Base-by-base conservation (phyloP, 1,284 basidiomycete species). In the Austropuccinia psidii region DNA sequence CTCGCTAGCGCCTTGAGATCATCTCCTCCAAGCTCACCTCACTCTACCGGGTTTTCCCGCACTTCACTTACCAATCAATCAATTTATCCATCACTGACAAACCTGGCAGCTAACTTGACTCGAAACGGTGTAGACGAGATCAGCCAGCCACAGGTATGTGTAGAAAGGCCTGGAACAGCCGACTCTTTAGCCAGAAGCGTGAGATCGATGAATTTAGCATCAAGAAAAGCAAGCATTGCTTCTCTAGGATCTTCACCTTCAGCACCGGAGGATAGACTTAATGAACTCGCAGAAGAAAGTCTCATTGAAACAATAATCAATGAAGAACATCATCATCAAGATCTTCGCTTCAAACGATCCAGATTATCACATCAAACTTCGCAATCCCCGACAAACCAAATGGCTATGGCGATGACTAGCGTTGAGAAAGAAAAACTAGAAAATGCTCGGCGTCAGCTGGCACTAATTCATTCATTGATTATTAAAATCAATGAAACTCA, bases 401-500 rank as follows among this genome's bases (percentile, higher is more conserved):
- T n/a, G n/a, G 31, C 24, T 8, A 8, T 27, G 11, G 6, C 24
- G 31, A 31, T 58, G 55, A 55, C 49, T 24, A 6, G 27, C 17
- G 39, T n/a, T 41, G 65, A 68, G 6, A 15, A 27, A 27, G 57
- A 37, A 21, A 62, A 39, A 49, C 45, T 61, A 9, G 47, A 72
- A n/a, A 29, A 49, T 21, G 33, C 43, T 31, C 29, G 57, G 24
- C 45, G 47, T 19, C 55, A 72, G 21, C 47, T 72, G 19, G 24
- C 55, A n/a, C 27, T 72, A 15, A 61, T 72, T 17, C 68, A 72
- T 35, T 60, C 68, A 17, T 35, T 72, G 33, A 72, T 72, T 39
- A 61, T 72, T 43, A 47, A 39, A 35, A 50, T 72, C 21, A 72
- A 72, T 57, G 68, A 60, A 49, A 57, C 54, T n/a, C 68, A 72